These are phyloP conservation scores for Solanum hybrid DNA, from an alignment of 305 asterid genomes.

Conservation along the genomic window DNA sequence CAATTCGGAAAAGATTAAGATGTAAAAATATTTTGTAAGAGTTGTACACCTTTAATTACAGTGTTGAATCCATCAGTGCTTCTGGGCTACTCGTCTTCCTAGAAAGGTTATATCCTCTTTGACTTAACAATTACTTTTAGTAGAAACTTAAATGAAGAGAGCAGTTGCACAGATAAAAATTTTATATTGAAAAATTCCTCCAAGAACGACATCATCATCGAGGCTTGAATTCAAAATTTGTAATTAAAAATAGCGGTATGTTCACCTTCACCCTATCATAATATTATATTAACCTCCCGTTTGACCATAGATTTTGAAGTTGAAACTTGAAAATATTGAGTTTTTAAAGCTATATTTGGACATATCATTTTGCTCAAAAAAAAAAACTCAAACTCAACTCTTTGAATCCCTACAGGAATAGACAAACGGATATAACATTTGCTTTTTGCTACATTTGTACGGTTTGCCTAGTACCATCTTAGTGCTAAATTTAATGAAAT, in stretches of 20 bases:
- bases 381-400: background rate
- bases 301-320: no score
- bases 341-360: background rate
- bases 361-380: background rate
- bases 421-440: background rate
- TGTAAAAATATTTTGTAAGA: background rate
- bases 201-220: background rate
- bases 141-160: background rate
- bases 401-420: background rate
- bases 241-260: background rate
- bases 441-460: background rate
- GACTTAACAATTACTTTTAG: background rate
- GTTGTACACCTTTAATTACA: background rate
- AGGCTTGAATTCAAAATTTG: background rate
- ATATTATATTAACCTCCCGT: background rate
- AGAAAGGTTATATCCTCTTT: background rate
- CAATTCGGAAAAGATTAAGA: background rate
- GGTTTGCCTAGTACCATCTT: background rate
- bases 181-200: background rate
- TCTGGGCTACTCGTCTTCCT: no score
- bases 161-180: background rate
- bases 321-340: no score
- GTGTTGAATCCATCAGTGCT: background rate
- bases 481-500: background rate
- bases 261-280: background rate